A percentile compares a stretch with the other conserved stretches of the same genome.
phyloP scores from a whole-genome alignment of 1,139 yeast genomes.

The Yueomyces sp. region DNA sequence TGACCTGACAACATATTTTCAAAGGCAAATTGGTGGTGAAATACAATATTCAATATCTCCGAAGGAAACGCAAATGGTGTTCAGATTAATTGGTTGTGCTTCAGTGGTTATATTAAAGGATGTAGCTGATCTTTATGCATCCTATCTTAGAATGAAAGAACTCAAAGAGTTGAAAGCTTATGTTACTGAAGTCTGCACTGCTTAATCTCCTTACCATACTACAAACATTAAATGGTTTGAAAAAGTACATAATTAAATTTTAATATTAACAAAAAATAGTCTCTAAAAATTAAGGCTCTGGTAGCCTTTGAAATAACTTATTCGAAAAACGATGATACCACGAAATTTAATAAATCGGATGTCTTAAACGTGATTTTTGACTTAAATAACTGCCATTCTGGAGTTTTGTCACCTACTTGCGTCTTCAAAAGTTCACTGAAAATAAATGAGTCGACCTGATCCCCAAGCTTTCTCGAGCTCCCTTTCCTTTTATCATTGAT shows the following conservation, averaged over 20 bases:
- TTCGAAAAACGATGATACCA: constrained; percentile 13
- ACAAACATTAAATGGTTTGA: too few relatives aligned
- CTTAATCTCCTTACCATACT: not conserved
- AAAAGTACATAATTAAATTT: not conserved
- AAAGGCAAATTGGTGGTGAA: constrained; percentile 1
- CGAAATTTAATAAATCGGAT: constrained; percentile 11
- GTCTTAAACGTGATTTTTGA: constrained; percentile 15
- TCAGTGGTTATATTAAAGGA: constrained; percentile 7
- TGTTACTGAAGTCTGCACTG: not conserved
- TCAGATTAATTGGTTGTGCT: constrained; percentile 25
- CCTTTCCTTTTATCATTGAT: constrained; percentile 19
- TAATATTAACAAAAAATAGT: not conserved
- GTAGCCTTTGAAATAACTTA: not conserved
- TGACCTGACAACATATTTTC: constrained; percentile 4
- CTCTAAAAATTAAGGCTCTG: too few relatives aligned
- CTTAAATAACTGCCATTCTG: constrained; percentile 10
- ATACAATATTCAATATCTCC: constrained; percentile 21
- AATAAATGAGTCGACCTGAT: constrained; percentile 16
- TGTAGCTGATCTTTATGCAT: constrained; percentile 22
- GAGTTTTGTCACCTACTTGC: constrained; percentile 13
- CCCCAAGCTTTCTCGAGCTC: constrained; percentile 12
- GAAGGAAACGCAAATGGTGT: constrained; percentile 31
- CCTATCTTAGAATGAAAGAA: constrained; percentile 27
- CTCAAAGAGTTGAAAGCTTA: constrained; percentile 15
- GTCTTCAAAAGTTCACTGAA: constrained; percentile 13